Evolutionary conservation across 164 flowering plant genomes (phyloP).

Genomic region (Kalanchoe fedtschenkoi): DNA sequence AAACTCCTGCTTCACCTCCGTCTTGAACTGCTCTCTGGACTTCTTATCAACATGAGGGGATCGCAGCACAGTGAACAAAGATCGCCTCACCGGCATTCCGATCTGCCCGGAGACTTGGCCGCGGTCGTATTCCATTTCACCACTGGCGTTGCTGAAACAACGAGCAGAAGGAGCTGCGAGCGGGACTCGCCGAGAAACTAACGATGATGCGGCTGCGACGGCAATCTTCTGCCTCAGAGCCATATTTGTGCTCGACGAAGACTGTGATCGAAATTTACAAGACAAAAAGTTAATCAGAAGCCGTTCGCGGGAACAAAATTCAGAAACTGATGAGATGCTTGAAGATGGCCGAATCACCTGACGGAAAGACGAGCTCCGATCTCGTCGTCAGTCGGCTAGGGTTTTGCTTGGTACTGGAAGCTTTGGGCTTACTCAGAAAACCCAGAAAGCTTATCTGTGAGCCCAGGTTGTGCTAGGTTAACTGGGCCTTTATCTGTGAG

Average conservation of each 20-base stretch:
- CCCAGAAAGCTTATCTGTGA: too few species aligned
- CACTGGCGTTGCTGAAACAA: not conserved
- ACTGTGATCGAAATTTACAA: not conserved
- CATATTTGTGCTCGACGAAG: not conserved
- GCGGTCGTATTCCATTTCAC: not conserved
- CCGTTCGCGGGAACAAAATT: not conserved
- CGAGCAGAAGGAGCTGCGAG: not conserved
- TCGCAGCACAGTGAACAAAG: constrained; percentile 5
- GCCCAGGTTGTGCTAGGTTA: too few species aligned
- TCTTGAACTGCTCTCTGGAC: constrained; percentile 6
- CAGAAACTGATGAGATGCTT: not conserved
- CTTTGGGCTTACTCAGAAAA: too few species aligned
- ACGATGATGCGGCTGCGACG: not conserved
- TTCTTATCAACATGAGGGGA: constrained; percentile 10
- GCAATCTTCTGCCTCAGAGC: not conserved
- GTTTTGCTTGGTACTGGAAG: not conserved
- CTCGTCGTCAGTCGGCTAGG: not conserved
- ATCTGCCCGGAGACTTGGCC: not conserved
- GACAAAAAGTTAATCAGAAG: not conserved
- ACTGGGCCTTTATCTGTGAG: too few species aligned
- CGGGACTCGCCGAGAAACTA: not conserved
- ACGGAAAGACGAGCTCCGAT: not conserved
- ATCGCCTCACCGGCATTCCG: not conserved
- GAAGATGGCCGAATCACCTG: not conserved
- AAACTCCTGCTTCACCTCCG: constrained; percentile 2